A percentile compares a stretch with the other conserved stretches of the same genome.
phyloP scores from a whole-genome alignment of 768 basidiomycete genomes.

The Clitopilus hobsonii region DNA sequence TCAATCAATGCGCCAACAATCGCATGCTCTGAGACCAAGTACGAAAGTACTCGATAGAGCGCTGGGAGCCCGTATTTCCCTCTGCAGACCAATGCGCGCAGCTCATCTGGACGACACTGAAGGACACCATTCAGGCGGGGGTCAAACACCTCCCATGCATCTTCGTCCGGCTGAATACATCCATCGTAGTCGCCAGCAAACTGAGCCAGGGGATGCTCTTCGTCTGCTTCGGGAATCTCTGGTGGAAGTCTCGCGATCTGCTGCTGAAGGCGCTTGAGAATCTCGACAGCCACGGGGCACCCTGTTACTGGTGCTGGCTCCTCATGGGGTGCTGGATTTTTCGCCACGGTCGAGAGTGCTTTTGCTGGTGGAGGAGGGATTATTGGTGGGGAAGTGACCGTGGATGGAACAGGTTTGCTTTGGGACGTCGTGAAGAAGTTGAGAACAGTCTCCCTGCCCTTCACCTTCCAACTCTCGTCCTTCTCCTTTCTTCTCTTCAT shows the following conservation, averaged over 20 bases:
- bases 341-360: not conserved
- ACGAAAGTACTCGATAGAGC: not conserved
- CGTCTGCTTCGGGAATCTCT: not conserved
- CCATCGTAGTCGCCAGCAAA: no score
- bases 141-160: not conserved
- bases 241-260: not conserved
- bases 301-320: not conserved
- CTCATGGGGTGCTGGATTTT: not conserved
- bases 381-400: not conserved
- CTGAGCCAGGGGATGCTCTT: not conserved
- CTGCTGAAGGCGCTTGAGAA: not conserved
- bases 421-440: not conserved
- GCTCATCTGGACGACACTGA: not conserved
- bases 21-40: not conserved
- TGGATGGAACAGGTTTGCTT: not conserved
- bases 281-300: no score
- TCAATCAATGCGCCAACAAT: conserved; percentile 1
- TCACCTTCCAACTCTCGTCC: not conserved
- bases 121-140: no score
- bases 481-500: not conserved
- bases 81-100: not conserved
- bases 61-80: not conserved
- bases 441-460: no score
- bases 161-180: not conserved
- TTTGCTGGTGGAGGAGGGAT: not conserved